A percentile compares a stretch with the other conserved stretches of the same genome.
Evolutionary conservation across 2,329 filamentous ascomycete genomes (phyloP).

Genomic region (Xylaria sp.): DNA sequence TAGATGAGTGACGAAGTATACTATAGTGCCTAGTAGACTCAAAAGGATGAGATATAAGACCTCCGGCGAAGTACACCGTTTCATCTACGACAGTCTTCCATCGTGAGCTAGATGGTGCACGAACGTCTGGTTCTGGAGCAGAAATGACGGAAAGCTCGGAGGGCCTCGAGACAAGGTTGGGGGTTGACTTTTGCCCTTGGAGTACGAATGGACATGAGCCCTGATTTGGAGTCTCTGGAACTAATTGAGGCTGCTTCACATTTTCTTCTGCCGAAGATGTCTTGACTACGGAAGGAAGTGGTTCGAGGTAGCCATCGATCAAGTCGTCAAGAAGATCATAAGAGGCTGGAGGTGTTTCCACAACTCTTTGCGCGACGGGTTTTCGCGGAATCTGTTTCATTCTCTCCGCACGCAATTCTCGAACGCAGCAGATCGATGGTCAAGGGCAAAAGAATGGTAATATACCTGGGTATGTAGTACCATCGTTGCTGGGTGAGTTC

Average conservation of each 20-base stretch:
- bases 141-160: constrained; percentile 33
- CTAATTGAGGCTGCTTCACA: constrained; percentile 23
- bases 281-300: constrained; percentile 20
- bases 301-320: constrained; percentile 47
- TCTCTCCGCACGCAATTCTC: constrained; percentile 23
- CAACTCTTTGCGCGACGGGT: constrained; percentile 34
- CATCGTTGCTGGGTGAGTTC: neutral
- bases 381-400: constrained; percentile 40
- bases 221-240: neutral
- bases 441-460: neutral
- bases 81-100: constrained; percentile 49
- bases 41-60: constrained; percentile 70
- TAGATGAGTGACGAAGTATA: constrained; percentile 73
- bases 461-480: too few species aligned
- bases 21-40: constrained; percentile 74
- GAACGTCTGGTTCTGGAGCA: constrained; percentile 23
- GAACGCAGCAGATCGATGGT: neutral
- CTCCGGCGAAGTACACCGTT: constrained; percentile 68
- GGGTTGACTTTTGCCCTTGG: constrained; percentile 37
- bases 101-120: constrained; percentile 41
- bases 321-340: constrained; percentile 36
- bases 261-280: constrained; percentile 22
- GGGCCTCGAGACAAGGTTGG: constrained; percentile 37
- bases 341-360: constrained; percentile 16
- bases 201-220: constrained; percentile 25